Conservation (phyloP, 2,329 filamentous ascomycete species). For the Penicillium sp. region DNA sequence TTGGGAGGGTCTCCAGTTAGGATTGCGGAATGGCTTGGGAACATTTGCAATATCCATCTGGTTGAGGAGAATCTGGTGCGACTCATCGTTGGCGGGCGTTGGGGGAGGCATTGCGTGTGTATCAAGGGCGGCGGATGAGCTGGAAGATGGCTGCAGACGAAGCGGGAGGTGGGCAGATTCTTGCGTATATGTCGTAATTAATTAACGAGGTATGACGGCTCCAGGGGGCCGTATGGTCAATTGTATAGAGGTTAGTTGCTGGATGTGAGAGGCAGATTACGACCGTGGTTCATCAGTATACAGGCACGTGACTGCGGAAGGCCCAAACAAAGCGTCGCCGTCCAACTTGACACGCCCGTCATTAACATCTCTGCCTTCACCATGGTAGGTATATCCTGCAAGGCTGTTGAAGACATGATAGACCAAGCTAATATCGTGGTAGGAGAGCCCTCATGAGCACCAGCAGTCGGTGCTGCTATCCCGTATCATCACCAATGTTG, state of each 20-base stretch:
- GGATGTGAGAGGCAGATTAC: neutral
- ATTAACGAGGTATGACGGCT: neutral
- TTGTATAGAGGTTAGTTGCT: neutral
- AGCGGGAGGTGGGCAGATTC: neutral
- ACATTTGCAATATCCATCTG: constrained; percentile 83
- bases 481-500: constrained; percentile 95
- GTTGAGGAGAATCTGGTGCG: constrained; percentile 82
- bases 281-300: constrained; percentile 6
- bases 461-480: constrained; percentile 91
- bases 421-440: neutral
- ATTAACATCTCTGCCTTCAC: neutral
- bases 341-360: neutral
- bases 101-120: constrained; percentile 52
- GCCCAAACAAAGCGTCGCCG: constrained; percentile 16
- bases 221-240: neutral
- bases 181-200: neutral
- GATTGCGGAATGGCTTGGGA: constrained; percentile 84
- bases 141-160: neutral
- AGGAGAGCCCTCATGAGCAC: constrained; percentile 96
- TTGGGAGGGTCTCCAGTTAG: constrained; percentile 84
- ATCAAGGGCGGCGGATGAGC: neutral
- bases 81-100: constrained; percentile 69
- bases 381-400: constrained; percentile 1
- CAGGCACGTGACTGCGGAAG: constrained; percentile 9
- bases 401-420: neutral